Evolutionary conservation across 805 yeast genomes (phyloP).

Genomic region (Zygotorulaspora florentina): DNA sequence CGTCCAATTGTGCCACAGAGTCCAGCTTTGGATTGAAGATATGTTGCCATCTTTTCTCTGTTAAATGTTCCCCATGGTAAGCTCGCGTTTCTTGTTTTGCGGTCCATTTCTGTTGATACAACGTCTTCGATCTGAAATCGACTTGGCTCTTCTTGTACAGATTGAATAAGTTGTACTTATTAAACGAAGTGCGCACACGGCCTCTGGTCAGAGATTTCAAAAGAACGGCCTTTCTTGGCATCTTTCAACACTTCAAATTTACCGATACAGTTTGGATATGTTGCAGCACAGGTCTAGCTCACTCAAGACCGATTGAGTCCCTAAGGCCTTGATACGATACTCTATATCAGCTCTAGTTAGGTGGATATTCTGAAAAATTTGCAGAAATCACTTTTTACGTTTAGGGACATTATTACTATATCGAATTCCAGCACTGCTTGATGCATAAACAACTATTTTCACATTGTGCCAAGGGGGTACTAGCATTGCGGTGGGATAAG

Average conservation of each 20-base stretch:
- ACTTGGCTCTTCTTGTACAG: conserved; percentile 66
- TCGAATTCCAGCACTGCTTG: too few relatives aligned
- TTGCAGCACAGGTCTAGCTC: background rate
- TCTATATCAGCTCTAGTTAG: background rate
- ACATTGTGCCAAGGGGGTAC: background rate
- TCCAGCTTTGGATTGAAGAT: conserved; percentile 64
- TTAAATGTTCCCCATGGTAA: conserved; percentile 91
- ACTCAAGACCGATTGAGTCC: background rate
- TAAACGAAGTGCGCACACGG: conserved; percentile 83
- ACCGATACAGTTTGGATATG: background rate
- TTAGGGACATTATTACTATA: too few relatives aligned
- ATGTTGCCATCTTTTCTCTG: conserved; percentile 76
- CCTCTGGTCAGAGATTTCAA: conserved; percentile 60
- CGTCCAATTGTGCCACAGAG: conserved; percentile 86
- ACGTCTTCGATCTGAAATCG: conserved; percentile 55
- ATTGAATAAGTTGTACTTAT: conserved; percentile 87
- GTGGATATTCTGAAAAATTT: background rate
- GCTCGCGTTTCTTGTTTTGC: conserved; percentile 90
- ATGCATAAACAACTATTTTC: background rate
- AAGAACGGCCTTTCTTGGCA: conserved; percentile 61
- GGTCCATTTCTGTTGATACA: conserved; percentile 87
- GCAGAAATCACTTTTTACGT: background rate
- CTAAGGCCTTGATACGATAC: background rate
- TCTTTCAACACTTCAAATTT: conserved; percentile 17
- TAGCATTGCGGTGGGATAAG: background rate